Evolutionary conservation across 2,329 filamentous ascomycete genomes (phyloP).

Genomic region (Graphilbum fragrans): DNA sequence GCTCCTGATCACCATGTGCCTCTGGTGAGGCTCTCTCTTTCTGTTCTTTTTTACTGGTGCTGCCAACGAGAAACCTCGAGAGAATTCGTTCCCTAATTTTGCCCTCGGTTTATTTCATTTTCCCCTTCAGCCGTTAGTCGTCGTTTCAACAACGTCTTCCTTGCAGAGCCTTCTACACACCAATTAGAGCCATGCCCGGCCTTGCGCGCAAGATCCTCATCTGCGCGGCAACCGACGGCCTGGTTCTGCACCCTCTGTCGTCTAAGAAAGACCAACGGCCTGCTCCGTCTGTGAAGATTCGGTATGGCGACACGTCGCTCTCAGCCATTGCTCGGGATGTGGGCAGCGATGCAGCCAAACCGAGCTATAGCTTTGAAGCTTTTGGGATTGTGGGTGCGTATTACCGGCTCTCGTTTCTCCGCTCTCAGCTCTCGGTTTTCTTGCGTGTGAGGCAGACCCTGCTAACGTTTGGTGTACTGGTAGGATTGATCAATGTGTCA

Average conservation of each 20-base stretch:
- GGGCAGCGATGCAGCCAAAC: conserved; percentile 16
- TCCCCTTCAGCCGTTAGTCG: background rate
- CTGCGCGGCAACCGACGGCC: conserved; percentile 69
- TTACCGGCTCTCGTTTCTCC: no score
- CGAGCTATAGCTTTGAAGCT: conserved; percentile 42
- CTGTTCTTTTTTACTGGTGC: no score
- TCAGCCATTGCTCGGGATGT: conserved; percentile 29
- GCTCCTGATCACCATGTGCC: background rate
- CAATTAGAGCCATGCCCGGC: conserved; percentile 53
- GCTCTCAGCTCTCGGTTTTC: background rate
- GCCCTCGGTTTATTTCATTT: no score
- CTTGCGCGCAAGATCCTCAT: conserved; percentile 71
- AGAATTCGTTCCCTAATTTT: no score
- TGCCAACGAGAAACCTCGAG: no score
- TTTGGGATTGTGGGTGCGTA: conserved; percentile 46
- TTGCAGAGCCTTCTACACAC: background rate
- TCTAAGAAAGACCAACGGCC: conserved; percentile 47
- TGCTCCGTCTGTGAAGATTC: conserved; percentile 49
- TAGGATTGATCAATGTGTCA: conserved; percentile 76
- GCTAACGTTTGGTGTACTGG: background rate
- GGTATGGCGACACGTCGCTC: conserved; percentile 50
- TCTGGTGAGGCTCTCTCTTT: background rate
- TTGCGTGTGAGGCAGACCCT: conserved; percentile 1
- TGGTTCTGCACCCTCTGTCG: conserved; percentile 64
- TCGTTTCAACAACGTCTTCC: background rate